Evolutionary conservation across 177 flowering plant genomes (phyloP), one percentile per base, ranked within the genome.

Genomic region (Vitis hybrid): DNA sequence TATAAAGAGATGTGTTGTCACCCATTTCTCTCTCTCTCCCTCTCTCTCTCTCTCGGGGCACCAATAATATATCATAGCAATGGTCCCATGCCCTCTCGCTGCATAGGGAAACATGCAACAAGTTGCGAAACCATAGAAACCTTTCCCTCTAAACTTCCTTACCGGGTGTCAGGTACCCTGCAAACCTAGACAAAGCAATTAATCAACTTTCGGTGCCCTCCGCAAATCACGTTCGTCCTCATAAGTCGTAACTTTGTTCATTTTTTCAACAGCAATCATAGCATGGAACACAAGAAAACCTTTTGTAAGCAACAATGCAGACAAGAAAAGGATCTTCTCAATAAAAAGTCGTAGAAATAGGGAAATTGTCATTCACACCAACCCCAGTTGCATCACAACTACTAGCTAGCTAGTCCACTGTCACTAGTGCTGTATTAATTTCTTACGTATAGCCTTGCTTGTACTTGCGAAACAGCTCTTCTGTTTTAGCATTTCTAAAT

Each of bases 401-500:
- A 13, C n/a, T 9, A 59, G 51, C 41, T n/a, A 21, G 24, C 52
- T 50, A n/a, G 21, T 20, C 21, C 21, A 20, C 21, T 20, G 21
- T n/a, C 1, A 53, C 46, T 17, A 1, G 12, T 6, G 18, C 24
- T 4, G 2, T 18, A 11, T 3, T 7, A 24, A 3, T 20, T 11
- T 9, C 9, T 74, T 71, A 90, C 2, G 77, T 72, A 65, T 90
- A 86, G 9, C 98, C 99, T 80, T 91, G 97, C 83, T 90, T 87
- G 83, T 95, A 93, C 54, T 67, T 89, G 9, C 86, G 76, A 56
- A 93, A 95, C 9, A 94, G 75, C 13, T 91, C 91, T 52, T 94
- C 97, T 1, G 98, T 93, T 76, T 93, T 91, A 49, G 98, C 98
- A 66, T 88, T 93, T 75, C 97, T 86, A 18, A 94, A 93, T 9